Base-by-base conservation (phyloP, 305 asterid genomes). In the Solanum hybrid region DNA sequence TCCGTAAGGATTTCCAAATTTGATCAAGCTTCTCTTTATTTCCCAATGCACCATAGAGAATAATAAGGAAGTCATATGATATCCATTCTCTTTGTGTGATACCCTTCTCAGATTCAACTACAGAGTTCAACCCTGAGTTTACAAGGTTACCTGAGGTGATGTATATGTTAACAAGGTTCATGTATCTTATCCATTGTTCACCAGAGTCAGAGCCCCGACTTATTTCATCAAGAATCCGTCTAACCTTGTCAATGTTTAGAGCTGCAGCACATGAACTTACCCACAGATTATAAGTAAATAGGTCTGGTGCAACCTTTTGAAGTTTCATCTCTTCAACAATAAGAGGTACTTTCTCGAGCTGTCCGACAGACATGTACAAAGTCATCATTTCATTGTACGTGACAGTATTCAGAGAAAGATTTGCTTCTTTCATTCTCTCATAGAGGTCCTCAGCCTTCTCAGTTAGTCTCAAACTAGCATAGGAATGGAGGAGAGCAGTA, bases 351-450 rank as follows among this genome's bases (percentile, higher is more conserved):
- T 96, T 97, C 87, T 96, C 99, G 66, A 94, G 92, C 91, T 94
- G 98, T 82, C 98, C 98, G 19, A 95, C 95, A 19, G 98, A 94
- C 92, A 95, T 94, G 93, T 95, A 96, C 69, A 97, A 89, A 71
- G 99, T 96, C 98, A 97, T 96, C 88, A 97, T 92, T 92, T 97
- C 99, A 14, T 97, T 97, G 94, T 95, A 96, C 56, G 99, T 95
- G 93, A 95, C 86, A 40, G 98, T 96, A 35, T 78, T 91, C 85
- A 95, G 89, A n/a, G 96, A 88, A 89, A 96, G 93, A 90, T 94
- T 94, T 89, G 92, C 93, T 89, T 81, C 90, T 89, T 93, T 95
- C 90, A 94, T 95, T 93, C 93, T 92, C 88, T 92, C 91, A 40
- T 90, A 95, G 84, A 95, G 95, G 32, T 64, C 92, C 91, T 97